Conservation (phyloP, 306 rosid genomes). For the Quercus glauca region DNA sequence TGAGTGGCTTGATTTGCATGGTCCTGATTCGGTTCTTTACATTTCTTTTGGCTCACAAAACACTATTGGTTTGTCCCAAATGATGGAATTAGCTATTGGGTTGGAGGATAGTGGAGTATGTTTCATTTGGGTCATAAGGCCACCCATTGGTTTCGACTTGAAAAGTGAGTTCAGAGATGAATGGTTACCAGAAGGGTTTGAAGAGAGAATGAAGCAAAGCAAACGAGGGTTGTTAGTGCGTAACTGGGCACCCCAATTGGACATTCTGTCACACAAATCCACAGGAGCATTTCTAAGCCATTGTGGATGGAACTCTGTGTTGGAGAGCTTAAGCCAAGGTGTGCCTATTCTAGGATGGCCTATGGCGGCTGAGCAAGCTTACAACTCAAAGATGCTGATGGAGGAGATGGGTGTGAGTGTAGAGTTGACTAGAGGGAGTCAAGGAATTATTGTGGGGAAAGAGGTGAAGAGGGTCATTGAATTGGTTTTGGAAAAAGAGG, state of each 20-base stretch:
- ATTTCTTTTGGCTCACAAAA: conserved; percentile 86
- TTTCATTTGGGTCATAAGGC: conserved; percentile 75
- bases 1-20: conserved; percentile 49
- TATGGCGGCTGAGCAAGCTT: conserved; percentile 70
- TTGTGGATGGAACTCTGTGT: conserved; percentile 86
- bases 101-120: conserved; percentile 51
- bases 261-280: conserved; percentile 56
- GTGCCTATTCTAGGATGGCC: conserved; percentile 85
- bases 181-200: conserved; percentile 69
- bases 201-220: conserved; percentile 42
- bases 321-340: conserved; percentile 71
- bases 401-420: conserved; percentile 71
- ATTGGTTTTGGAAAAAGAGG: conserved; percentile 35
- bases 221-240: conserved; percentile 48
- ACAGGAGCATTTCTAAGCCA: conserved; percentile 68
- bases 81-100: conserved; percentile 69
- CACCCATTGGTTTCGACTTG: conserved; percentile 61
- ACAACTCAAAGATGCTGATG: conserved; percentile 68
- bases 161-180: conserved; percentile 43
- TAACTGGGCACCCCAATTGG: conserved; percentile 82
- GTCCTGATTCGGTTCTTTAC: conserved; percentile 51
- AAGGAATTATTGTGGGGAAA: conserved; percentile 23
- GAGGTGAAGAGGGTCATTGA: conserved; percentile 55
- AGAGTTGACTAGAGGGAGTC: conserved; percentile 50
- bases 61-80: conserved; percentile 51